These are phyloP conservation scores for Colletotrichum filicis DNA, from an alignment of 2,329 filamentous ascomycete species.

Conservation along the genomic window DNA sequence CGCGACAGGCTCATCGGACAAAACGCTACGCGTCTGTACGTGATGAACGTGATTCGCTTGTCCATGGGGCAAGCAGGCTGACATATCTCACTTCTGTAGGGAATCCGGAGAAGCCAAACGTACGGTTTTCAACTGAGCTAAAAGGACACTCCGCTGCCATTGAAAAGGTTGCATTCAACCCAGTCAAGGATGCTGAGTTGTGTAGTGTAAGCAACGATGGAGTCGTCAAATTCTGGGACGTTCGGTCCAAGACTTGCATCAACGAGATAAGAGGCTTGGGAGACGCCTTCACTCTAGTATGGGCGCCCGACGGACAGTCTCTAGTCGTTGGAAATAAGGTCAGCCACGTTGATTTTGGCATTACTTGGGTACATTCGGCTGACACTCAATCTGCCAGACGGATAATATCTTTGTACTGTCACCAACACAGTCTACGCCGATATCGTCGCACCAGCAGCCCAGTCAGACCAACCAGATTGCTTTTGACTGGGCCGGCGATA, in stretches of 20 bases:
- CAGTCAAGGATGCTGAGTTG: constrained; percentile 79
- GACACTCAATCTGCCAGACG: constrained; percentile 54
- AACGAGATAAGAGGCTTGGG: constrained; percentile 76
- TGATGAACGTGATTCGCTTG: constrained; percentile 32
- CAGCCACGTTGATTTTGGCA: constrained; percentile 35
- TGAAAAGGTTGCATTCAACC: constrained; percentile 83
- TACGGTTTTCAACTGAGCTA: constrained; percentile 80
- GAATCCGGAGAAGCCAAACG: constrained; percentile 81
- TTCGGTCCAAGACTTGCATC: constrained; percentile 75
- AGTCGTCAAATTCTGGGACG: constrained; percentile 83
- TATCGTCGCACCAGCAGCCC: constrained; percentile 69
- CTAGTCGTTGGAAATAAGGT: constrained; percentile 81
- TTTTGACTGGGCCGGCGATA: constrained; percentile 79
- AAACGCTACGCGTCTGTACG: constrained; percentile 78
- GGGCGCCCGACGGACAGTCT: constrained; percentile 77
- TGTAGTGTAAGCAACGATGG: constrained; percentile 81
- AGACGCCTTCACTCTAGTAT: constrained; percentile 76
- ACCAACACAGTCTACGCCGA: constrained; percentile 64
- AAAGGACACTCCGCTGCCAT: constrained; percentile 74
- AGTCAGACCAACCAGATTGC: constrained; percentile 77
- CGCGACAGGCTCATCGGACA: constrained; percentile 81
- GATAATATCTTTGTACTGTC: constrained; percentile 73
- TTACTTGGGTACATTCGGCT: neutral
- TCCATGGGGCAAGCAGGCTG: neutral
- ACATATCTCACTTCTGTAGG: constrained; percentile 48